These are phyloP conservation scores for Blastobotrys persicus DNA, from an alignment of 1,139 yeast genomes.

Conservation along the genomic window DNA sequence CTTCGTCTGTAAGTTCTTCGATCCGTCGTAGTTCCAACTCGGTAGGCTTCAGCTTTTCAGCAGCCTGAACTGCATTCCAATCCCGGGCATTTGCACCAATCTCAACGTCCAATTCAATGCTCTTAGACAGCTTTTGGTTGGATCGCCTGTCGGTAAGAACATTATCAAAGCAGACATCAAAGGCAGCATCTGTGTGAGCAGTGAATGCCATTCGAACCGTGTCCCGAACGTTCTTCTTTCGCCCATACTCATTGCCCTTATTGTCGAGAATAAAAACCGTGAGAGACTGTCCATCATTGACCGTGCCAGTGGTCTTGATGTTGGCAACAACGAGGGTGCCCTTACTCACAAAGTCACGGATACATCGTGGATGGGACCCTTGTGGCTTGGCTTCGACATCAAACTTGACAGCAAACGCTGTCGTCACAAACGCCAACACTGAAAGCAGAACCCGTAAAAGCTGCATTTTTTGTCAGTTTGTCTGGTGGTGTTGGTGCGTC, in stretches of 20 bases:
- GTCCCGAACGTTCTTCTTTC: slow-evolving; percentile 51
- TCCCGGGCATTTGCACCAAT: slow-evolving; percentile 97
- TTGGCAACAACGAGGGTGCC: slow-evolving; percentile 81
- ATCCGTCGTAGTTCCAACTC: slow-evolving; percentile 84
- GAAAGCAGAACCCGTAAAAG: slow-evolving; percentile 16
- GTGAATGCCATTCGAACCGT: slow-evolving; percentile 74
- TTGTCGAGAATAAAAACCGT: slow-evolving; percentile 35
- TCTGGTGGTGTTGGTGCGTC: no score
- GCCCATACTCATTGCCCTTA: slow-evolving; percentile 41
- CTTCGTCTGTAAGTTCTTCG: slow-evolving; percentile 80
- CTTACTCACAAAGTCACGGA: slow-evolving; percentile 83
- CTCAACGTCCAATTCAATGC: slow-evolving; percentile 86
- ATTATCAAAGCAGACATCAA: slow-evolving; percentile 90
- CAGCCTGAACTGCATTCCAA: slow-evolving; percentile 93
- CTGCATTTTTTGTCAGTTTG: slow-evolving; percentile 6
- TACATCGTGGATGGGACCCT: slow-evolving; percentile 54
- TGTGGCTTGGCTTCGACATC: slow-evolving; percentile 34
- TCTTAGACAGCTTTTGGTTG: slow-evolving; percentile 36
- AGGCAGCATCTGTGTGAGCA: slow-evolving; percentile 75
- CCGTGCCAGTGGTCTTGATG: slow-evolving; percentile 65
- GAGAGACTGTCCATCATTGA: slow-evolving; percentile 83
- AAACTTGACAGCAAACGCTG: slow-evolving; percentile 36
- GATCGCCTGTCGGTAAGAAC: slow-evolving; percentile 38
- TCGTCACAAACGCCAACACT: slow-evolving; percentile 22
- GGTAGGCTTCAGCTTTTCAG: slow-evolving; percentile 87